phyloP scores from a whole-genome alignment of 1,284 basidiomycete genomes.

The Rhodotorula sp. region DNA sequence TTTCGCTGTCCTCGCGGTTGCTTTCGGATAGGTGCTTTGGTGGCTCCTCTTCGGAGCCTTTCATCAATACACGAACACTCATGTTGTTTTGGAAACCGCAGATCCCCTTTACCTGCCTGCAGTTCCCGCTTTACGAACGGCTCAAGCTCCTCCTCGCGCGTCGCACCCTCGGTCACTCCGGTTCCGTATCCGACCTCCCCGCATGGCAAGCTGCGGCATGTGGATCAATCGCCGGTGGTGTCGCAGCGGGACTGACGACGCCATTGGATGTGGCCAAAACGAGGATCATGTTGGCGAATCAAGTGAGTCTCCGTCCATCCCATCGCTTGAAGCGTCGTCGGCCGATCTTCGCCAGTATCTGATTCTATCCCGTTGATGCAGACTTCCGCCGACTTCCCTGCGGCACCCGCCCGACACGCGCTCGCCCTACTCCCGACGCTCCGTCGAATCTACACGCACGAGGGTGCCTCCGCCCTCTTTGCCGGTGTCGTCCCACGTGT shows the following conservation, averaged over 20 bases:
- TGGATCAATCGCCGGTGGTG: slow-evolving; percentile 84
- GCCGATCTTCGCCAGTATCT: no score
- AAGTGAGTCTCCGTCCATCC: not conserved
- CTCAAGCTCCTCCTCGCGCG: slow-evolving; percentile 67
- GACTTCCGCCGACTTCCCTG: not conserved
- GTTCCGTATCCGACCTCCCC: slow-evolving; percentile 52
- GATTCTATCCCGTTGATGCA: no score
- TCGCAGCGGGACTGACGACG: slow-evolving; percentile 86
- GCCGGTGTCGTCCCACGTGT: slow-evolving; percentile 86
- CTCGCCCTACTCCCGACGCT: slow-evolving; percentile 43
- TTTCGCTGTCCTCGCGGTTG: not conserved
- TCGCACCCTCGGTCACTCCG: slow-evolving; percentile 15
- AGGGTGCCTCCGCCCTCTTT: slow-evolving; percentile 77
- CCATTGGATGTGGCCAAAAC: slow-evolving; percentile 97
- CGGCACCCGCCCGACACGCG: not conserved
- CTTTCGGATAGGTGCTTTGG: no score
- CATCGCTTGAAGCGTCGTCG: no score
- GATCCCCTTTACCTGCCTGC: slow-evolving; percentile 97
- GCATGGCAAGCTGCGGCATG: slow-evolving; percentile 82
- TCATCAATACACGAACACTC: not conserved
- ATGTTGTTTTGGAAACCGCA: slow-evolving; percentile 46
- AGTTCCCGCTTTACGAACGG: slow-evolving; percentile 93
- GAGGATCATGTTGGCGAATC: slow-evolving; percentile 76
- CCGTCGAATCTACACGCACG: slow-evolving; percentile 62
- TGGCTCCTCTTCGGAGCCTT: not conserved